These are phyloP conservation scores for Cryptococcus hybrid DNA, from an alignment of 1,284 basidiomycete species.

Conservation along the genomic window DNA sequence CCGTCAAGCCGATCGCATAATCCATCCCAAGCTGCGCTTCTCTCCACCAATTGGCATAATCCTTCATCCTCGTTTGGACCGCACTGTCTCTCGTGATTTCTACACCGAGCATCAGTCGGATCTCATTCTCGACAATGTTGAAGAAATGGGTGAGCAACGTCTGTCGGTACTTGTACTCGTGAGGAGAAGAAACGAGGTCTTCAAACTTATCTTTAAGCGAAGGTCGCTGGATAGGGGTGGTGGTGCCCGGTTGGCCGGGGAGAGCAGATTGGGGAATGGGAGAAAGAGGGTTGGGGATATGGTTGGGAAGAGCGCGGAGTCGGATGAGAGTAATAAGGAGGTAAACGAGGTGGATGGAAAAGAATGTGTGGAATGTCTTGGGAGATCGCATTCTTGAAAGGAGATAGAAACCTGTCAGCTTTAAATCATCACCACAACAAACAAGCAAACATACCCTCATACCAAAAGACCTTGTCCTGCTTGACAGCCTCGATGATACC, in stretches of 20 bases:
- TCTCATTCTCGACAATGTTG: slow-evolving; percentile 87
- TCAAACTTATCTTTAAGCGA: not conserved
- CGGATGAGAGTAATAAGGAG: slow-evolving; percentile 87
- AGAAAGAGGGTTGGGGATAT: slow-evolving; percentile 32
- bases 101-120: slow-evolving; percentile 69
- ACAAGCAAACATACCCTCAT: slow-evolving; percentile 38
- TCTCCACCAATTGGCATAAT: slow-evolving; percentile 85
- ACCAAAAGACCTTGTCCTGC: slow-evolving; percentile 52
- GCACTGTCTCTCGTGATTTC: slow-evolving; percentile 62
- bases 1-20: slow-evolving; percentile 54
- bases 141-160: slow-evolving; percentile 90
- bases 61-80: slow-evolving; percentile 85
- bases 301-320: slow-evolving; percentile 71
- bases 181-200: slow-evolving; percentile 50
- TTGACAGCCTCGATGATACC: slow-evolving; percentile 54
- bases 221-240: slow-evolving; percentile 5
- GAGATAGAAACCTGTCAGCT: not conserved
- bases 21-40: slow-evolving; percentile 81
- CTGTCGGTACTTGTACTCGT: slow-evolving; percentile 17
- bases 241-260: slow-evolving; percentile 10
- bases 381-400: slow-evolving; percentile 48
- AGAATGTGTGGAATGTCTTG: slow-evolving; percentile 96
- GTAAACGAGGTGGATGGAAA: slow-evolving; percentile 91
- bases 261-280: slow-evolving; percentile 40
- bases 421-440: not conserved